Percentiles rank a stretch among this genome's conserved stretches.
phyloP scores from a whole-genome alignment of 306 rosid genomes.

The Castanospermum australe region DNA sequence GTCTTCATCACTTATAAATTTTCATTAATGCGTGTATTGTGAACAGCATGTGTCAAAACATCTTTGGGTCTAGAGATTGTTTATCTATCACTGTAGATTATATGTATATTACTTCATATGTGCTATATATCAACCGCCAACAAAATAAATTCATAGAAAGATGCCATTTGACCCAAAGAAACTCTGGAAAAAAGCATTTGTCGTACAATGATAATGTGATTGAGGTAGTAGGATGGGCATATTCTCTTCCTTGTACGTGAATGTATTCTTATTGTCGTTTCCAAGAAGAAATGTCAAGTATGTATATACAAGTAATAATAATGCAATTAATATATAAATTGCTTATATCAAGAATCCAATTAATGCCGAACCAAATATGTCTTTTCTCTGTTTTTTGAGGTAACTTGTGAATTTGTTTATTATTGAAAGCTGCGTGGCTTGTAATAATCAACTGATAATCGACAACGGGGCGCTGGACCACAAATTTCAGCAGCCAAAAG shows the following conservation, averaged over 20 bases:
- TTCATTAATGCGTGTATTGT: neutral
- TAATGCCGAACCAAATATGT: neutral
- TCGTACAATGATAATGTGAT: neutral
- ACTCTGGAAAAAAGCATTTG: neutral
- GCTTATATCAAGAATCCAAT: neutral
- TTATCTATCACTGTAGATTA: neutral
- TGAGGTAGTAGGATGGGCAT: neutral
- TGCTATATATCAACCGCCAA: no score
- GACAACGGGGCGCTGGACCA: conserved; percentile 31
- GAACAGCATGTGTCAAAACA: neutral
- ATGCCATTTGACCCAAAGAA: neutral
- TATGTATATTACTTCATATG: no score
- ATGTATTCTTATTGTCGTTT: neutral
- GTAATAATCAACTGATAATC: neutral
- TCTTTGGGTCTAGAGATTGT: neutral
- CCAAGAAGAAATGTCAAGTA: neutral
- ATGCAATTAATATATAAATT: neutral
- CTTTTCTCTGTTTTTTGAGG: neutral
- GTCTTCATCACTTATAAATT: conserved; percentile 1
- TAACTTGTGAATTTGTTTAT: neutral
- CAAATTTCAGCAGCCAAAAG: conserved; percentile 3
- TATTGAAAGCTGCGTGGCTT: neutral
- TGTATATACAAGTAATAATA: no score
- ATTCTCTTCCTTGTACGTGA: neutral
- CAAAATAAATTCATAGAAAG: neutral